These are phyloP conservation scores for Trichoderma simmonsii DNA, from an alignment of 2,329 filamentous ascomycete genomes.

Conservation along the genomic window DNA sequence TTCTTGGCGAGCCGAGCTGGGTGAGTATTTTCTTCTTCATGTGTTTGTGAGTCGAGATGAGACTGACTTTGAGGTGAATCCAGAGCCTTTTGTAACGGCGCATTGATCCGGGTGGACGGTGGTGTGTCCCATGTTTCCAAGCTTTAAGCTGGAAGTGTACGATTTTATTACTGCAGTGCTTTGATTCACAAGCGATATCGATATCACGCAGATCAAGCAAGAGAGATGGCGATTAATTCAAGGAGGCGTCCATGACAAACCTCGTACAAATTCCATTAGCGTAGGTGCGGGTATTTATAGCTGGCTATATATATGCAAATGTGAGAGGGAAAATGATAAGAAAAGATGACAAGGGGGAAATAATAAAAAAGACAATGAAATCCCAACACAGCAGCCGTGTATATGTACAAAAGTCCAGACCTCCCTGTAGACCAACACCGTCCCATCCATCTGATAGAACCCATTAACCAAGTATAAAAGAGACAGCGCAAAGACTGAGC, in stretches of 20 bases:
- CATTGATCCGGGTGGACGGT: constrained; percentile 61
- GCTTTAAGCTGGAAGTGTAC: constrained; percentile 34
- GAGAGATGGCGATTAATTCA: not conserved
- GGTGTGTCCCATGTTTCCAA: constrained; percentile 47
- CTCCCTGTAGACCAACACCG: not conserved
- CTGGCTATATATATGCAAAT: constrained; percentile 1
- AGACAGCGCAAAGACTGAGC: not conserved
- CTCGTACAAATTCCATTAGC: not conserved
- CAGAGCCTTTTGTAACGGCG: constrained; percentile 60
- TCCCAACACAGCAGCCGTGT: not conserved
- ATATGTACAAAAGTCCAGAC: not conserved
- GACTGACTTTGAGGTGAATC: not conserved
- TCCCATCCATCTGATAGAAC: not conserved
- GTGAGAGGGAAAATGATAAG: not conserved
- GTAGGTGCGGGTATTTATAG: constrained; percentile 8
- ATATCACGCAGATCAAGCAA: not conserved
- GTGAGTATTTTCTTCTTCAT: constrained; percentile 27
- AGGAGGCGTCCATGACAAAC: not conserved
- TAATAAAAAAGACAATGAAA: not conserved
- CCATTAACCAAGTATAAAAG: not conserved
- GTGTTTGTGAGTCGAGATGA: no score
- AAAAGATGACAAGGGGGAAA: not conserved
- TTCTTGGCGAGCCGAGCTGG: constrained; percentile 68
- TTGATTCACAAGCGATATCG: not conserved
- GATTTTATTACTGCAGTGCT: not conserved